Evolutionary conservation across 495 filamentous ascomycete genomes (phyloP).

Genomic region (Aspergillus mulundensis): DNA sequence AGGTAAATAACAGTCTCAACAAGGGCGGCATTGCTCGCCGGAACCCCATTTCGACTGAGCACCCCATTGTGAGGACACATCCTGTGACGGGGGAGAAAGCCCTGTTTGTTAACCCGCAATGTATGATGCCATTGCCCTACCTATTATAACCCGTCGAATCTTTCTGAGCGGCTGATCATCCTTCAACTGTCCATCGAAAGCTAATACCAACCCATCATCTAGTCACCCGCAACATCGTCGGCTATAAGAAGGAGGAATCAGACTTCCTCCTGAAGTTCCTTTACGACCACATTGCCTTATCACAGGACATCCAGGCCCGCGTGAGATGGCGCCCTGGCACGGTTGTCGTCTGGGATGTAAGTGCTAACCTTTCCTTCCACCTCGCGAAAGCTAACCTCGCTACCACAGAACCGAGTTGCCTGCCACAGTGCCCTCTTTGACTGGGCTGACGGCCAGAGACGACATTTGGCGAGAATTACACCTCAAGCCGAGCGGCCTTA

Average conservation of each 20-base stretch:
- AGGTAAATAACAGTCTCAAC: conserved; percentile 45
- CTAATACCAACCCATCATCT: conserved; percentile 4
- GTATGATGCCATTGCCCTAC: conserved; percentile 44
- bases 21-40: conserved; percentile 50
- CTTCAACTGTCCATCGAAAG: too few relatives aligned
- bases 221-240: conserved; percentile 59
- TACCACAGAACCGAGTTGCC: conserved; percentile 62
- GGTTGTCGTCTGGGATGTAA: conserved; percentile 60
- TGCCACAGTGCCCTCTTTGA: conserved; percentile 74
- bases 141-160: too few relatives aligned
- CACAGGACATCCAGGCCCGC: conserved; percentile 55
- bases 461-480: conserved; percentile 79
- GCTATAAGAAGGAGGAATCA: conserved; percentile 65
- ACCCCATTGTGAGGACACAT: conserved; percentile 61
- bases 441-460: conserved; percentile 74
- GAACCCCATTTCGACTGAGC: conserved; percentile 51
- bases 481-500: conserved; percentile 75
- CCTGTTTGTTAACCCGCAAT: conserved; percentile 80
- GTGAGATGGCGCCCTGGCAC: conserved; percentile 55
- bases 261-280: conserved; percentile 62
- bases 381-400: conserved; percentile 2
- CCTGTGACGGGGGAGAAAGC: conserved; percentile 70
- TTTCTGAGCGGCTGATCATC: too few relatives aligned
- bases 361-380: conserved; percentile 13
- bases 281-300: conserved; percentile 58